Evolutionary conservation across 2,329 filamentous ascomycete species (phyloP).

Genomic region (Ascochyta fabae): DNA sequence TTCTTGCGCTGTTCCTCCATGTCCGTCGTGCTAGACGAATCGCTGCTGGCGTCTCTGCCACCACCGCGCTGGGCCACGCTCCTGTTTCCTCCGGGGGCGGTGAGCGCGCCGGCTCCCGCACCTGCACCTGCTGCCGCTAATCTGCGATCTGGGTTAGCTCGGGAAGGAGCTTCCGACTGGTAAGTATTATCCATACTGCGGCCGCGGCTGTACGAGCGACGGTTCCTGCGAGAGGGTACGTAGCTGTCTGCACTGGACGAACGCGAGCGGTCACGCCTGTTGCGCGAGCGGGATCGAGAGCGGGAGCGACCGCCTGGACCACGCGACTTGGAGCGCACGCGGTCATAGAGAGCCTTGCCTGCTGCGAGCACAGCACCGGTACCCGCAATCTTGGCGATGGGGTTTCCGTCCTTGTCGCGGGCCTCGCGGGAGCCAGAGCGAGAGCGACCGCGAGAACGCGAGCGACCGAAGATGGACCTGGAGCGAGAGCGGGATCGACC

Average conservation of each 20-base stretch:
- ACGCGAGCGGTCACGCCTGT: conserved; percentile 52
- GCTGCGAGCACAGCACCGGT: conserved; percentile 58
- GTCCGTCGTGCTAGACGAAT: conserved; percentile 64
- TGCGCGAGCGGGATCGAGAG: conserved; percentile 51
- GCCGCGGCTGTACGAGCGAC: conserved; percentile 43
- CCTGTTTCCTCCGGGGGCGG: conserved; percentile 30
- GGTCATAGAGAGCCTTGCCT: conserved; percentile 61
- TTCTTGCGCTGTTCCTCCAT: conserved; percentile 69
- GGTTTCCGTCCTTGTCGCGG: conserved; percentile 56
- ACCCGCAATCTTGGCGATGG: conserved; percentile 57
- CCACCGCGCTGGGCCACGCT: conserved; percentile 16
- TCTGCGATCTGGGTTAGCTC: conserved; percentile 49
- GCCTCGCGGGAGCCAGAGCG: conserved; percentile 54
- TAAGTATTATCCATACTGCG: conserved; percentile 51
- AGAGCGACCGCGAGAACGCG: conserved; percentile 62
- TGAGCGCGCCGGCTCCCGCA: conserved; percentile 47
- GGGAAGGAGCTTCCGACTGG: conserved; percentile 45
- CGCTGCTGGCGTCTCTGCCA: conserved; percentile 32
- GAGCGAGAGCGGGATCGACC: conserved; percentile 71
- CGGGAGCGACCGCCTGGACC: conserved; percentile 54
- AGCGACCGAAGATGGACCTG: conserved; percentile 42
- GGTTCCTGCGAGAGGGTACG: conserved; percentile 55
- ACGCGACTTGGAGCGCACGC: conserved; percentile 61
- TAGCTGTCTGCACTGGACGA: conserved; percentile 59
- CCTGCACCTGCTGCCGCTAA: conserved; percentile 43